Evolutionary conservation across 257 asterid genomes (phyloP), one percentile per base, ranked within the genome.

Genomic region (Gentiana macrophylla): DNA sequence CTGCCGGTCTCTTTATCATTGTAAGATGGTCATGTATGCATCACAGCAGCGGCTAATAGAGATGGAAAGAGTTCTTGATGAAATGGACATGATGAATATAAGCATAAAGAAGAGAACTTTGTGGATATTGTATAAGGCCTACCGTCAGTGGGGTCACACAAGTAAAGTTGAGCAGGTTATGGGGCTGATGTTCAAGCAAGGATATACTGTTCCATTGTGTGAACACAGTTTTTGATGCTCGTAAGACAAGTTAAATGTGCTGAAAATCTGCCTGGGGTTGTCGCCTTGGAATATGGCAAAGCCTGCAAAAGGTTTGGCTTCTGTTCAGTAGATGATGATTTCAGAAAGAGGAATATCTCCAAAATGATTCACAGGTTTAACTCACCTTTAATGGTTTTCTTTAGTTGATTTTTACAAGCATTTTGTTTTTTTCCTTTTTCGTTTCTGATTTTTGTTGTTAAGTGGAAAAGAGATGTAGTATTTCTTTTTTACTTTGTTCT

Each of bases 21-120:
- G 89, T 76, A 75, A 74, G 77, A 91, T 87, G 95, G 88, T 85
- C 9, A 62, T 91, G 95, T 91, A 84, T 67, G 43, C 82, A 37
- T 62, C 78, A 2, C 76, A 84, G 49, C 81, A 37, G 79, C 89
- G 94, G 50, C 71, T 91, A 61, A 32, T 74, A 46, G 98, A 91
- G 60, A 91, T 91, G 98, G 98, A 91, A 72, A 66, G 55, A 51
- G 94, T 87, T 62, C 76, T 91, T 61, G 67, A 49, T 47, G 97
- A 91, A 67, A 87, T 88, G 98, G 73, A 62, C 49, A 75, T 53
- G 54, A 48, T 72, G 65, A 81, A 85, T 64, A 55, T 92, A 73
- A 61, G 61, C 50, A 49, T 65, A 15, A 62, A 90, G 8, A 74
- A 71, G 75, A 88, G 70, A 65, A 83, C 97, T 2, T 71, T 77